phyloP scores from a whole-genome alignment of 768 basidiomycete genomes.

The Dendrothele bispora region DNA sequence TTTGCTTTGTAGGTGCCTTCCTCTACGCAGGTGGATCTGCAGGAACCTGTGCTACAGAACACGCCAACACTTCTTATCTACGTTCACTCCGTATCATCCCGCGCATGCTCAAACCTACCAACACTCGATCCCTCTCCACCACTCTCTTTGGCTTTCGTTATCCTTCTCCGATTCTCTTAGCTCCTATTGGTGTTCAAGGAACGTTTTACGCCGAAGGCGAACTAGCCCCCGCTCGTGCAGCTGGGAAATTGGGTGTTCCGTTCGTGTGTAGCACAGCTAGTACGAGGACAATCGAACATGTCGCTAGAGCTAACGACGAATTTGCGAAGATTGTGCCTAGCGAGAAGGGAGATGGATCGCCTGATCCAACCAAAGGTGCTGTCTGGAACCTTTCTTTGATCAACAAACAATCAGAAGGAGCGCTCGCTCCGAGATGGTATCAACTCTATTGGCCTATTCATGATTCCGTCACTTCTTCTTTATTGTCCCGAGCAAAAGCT shows the following conservation, averaged over 20 bases:
- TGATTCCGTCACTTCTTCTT: slow-evolving; percentile 59
- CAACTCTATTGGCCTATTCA: slow-evolving; percentile 37
- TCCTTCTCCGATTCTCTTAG: slow-evolving; percentile 61
- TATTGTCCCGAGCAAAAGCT: slow-evolving; percentile 65
- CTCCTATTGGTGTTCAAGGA: slow-evolving; percentile 79
- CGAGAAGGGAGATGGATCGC: too few species aligned
- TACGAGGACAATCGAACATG: slow-evolving; percentile 69
- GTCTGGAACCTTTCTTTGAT: neutral
- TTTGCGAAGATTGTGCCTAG: too few species aligned
- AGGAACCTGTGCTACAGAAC: slow-evolving; percentile 67
- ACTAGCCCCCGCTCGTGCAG: slow-evolving; percentile 67
- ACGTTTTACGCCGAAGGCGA: slow-evolving; percentile 74
- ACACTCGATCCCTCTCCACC: slow-evolving; percentile 43
- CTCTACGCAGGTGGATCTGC: slow-evolving; percentile 79
- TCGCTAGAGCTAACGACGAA: slow-evolving; percentile 76
- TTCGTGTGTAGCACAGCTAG: slow-evolving; percentile 79
- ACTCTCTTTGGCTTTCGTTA: slow-evolving; percentile 70
- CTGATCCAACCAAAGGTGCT: too few species aligned
- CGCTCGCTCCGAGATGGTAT: too few species aligned
- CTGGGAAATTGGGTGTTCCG: slow-evolving; percentile 59
- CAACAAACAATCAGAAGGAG: too few species aligned
- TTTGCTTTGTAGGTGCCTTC: slow-evolving; percentile 63
- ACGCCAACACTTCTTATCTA: slow-evolving; percentile 63
- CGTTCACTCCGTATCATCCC: slow-evolving; percentile 76
- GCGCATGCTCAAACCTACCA: slow-evolving; percentile 68